Base-by-base conservation (phyloP, 2,329 filamentous ascomycete genomes). In the Orbilia brochopaga region DNA sequence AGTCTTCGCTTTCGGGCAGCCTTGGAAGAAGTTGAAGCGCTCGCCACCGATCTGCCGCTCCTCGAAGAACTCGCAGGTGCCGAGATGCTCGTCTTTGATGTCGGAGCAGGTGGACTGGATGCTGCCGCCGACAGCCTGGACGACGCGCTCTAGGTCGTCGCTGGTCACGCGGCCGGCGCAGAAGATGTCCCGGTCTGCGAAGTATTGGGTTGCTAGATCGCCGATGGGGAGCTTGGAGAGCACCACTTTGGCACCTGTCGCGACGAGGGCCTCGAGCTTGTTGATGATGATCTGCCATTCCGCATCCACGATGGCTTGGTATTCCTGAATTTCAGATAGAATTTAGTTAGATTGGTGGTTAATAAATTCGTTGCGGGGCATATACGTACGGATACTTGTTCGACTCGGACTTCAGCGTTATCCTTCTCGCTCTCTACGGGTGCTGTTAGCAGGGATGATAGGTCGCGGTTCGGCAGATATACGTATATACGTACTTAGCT, bases 211-310 rank as follows among this genome's bases (percentile, higher is more conserved):
- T 70, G 94, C 94, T 78, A 99, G 83, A 83, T 99, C 94, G 78
- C 94, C 94, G 78, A 99, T 97, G 44, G 94, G 94, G 73, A 97
- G 85, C 83, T 97, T 97, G 82, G 91, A 96, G 66, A 99, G 87
- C 46, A 99, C 92, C 57, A 99, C 92, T 86, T 97, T 96, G 75
- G 94, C 94, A 61, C 94, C 94, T 4, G 93, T 97, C 81, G 93
- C 88, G 85, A 93, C 86, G 60, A 96, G 83, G 54, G 93, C 91
- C 83, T 99, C 94, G 80, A 99, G 90, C 85, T 99, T 99, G 84
- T 97, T 93, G 87, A 89, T 97, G 81, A 99, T 99, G 79, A 99
- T 99, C 81, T 97, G 92, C 94, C 94, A 99, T 82, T 99, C 94
- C 30, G 94, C 94, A 79, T 99, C 94, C 79, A 99, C 94, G 76